Evolutionary conservation across 2,329 filamentous ascomycete genomes (phyloP).

Genomic region (Fusarium gaditjirri): DNA sequence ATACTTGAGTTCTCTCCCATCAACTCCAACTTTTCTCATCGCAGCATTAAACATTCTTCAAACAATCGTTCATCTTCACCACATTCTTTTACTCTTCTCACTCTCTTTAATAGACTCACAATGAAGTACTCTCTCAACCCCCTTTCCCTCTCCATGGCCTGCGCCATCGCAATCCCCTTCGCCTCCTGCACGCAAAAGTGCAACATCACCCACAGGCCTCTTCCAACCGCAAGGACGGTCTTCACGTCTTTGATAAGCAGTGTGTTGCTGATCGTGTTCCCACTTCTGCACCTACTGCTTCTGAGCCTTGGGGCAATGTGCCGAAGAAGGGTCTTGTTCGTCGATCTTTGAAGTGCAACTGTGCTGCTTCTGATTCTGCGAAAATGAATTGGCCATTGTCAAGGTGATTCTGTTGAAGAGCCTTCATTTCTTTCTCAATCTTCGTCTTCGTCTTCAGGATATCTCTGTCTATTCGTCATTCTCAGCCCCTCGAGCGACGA

Average conservation of each 20-base stretch:
- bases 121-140: slow-evolving; percentile 15
- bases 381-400: not conserved
- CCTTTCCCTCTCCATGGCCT: slow-evolving; percentile 2
- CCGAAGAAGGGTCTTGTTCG: not conserved
- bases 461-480: not conserved
- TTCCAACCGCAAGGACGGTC: not conserved
- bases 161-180: not conserved
- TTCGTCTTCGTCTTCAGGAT: rapidly evolving
- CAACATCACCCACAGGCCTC: not conserved
- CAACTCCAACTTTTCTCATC: not conserved
- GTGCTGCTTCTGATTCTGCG: slow-evolving; percentile 2
- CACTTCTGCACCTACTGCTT: not conserved
- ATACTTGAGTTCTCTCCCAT: not conserved
- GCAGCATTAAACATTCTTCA: not conserved
- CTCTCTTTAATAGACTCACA: not conserved
- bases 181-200: not conserved
- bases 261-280: not conserved
- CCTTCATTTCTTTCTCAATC: not conserved
- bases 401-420: not conserved
- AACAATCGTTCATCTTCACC: not conserved
- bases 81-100: not conserved
- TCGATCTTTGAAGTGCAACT: slow-evolving; percentile 6
- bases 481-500: rapidly evolving
- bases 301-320: slow-evolving; percentile 1
- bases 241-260: slow-evolving; percentile 9